Conservation (phyloP, 352 stramenopile species). For the Pythium pectinolyticum region DNA sequence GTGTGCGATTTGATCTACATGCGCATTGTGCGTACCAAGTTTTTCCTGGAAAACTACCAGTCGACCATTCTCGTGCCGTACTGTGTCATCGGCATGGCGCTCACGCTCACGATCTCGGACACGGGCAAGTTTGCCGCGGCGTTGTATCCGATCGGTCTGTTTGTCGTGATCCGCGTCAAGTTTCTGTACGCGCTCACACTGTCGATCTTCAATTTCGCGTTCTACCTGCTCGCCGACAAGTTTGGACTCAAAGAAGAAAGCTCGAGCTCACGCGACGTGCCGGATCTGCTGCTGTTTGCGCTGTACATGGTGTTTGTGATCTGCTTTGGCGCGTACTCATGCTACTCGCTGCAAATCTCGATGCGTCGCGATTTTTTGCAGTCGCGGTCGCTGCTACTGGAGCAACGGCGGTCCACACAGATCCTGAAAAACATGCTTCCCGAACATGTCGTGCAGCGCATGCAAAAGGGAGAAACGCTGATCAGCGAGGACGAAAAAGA, state of each 20-base stretch:
- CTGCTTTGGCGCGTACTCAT: constrained; percentile 66
- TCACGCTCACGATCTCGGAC: constrained; percentile 82
- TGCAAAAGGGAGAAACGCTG: constrained; percentile 79
- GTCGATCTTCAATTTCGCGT: constrained; percentile 77
- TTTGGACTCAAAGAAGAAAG: constrained; percentile 38
- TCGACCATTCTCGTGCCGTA: constrained; percentile 69
- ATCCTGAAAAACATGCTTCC: constrained; percentile 88
- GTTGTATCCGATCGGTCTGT: constrained; percentile 77
- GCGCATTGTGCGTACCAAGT: constrained; percentile 58
- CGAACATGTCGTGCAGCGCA: constrained; percentile 79
- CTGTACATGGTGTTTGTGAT: constrained; percentile 81
- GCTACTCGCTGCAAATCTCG: constrained; percentile 81
- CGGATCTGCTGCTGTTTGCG: constrained; percentile 63
- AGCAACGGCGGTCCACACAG: constrained; percentile 76
- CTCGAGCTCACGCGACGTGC: constrained; percentile 27
- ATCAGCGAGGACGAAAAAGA: constrained; percentile 88
- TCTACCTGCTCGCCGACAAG: constrained; percentile 72
- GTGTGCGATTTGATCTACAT: constrained; percentile 74
- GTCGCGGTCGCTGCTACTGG: constrained; percentile 69
- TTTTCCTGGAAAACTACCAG: constrained; percentile 81
- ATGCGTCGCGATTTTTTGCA: constrained; percentile 85
- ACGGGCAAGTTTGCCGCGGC: constrained; percentile 81
- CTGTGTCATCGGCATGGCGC: constrained; percentile 64
- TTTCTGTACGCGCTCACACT: constrained; percentile 78
- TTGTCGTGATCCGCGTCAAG: constrained; percentile 83